Base-by-base conservation (phyloP, 306 rosid genomes). In the Dalbergia cultrata region DNA sequence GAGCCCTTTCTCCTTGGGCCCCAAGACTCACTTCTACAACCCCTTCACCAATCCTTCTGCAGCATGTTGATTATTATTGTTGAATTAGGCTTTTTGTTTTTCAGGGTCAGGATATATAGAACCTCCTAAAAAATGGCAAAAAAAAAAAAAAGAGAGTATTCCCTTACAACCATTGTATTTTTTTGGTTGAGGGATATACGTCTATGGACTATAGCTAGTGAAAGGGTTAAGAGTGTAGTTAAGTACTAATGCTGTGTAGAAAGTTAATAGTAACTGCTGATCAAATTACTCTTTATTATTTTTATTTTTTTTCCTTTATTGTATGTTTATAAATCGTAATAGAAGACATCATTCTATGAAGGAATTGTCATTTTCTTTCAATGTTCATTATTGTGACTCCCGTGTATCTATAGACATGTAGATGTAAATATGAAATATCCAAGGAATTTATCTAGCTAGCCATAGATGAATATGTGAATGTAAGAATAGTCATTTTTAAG, bases 41-140 rank as follows among this genome's bases (percentile, higher is more conserved):
- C 96, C 93, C 79, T 95, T 90, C 90, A 64, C 91, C 72, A 91
- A 90, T 84, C 89, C 98, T 80, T 92, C 97, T 4, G 98, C 99
- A 4, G 99, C 99, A 69, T 95, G 99, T 80, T 94, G 88, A 84
- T 76, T 69, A 64, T 37, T 58, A 31, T 70, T 74, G 37, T 75
- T 26, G 31, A 60, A 14, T 37, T 75, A 33, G 47, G 41, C 26
- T 81, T 74, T 26, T 83, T 17, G 6, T 17, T 56, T 45, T 71
- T 79, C 60, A 56, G 63, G 35, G 8, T 11, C 13, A n/a, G 1
- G 9, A 31, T 22, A 53, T 16, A 16, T 53, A 4, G 8, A 53
- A 13, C 7, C 9, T 2, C 8, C 1, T 2, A 3, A 17, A 35
- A 67, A 61, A 37, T 21, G 19, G 12, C 10, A 13, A 0, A 5